Base-by-base conservation (phyloP, 2,329 filamentous ascomycete species). In the Rugonectria rugulosa region DNA sequence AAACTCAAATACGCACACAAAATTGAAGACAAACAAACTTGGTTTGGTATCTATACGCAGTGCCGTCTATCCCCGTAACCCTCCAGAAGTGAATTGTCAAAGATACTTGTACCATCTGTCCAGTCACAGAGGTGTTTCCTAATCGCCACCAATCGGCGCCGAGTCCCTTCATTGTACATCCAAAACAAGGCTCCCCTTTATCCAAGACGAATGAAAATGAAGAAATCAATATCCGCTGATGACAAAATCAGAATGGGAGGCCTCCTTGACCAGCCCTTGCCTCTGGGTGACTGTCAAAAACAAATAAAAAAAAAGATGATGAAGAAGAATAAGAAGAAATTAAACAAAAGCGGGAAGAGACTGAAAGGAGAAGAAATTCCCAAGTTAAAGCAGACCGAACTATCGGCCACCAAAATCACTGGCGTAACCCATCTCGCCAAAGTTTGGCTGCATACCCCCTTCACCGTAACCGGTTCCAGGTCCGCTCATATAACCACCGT, bases 401-500 rank as follows among this genome's bases (percentile, higher is more conserved):
- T 42, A 31, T 46, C 64, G 66, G 15, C 67, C 66, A 10, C 67
- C 67, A 43, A 68, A 69, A 36, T 69, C 67, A 37, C 67, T 69
- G 17, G 62, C 51, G 32, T 69, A 69, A 46, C 67, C 67, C 63
- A 69, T 69, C 31, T 69, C 67, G 24, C 66, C 79, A 66, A 80
- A 86, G 53, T 78, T 79, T 62, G 85, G 82, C 21, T 72, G 72
- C 77, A 85, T 77, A 8, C 81, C 78, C 2, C 81, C 81, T n/a
- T 82, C 81, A 10, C 82, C 82, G 53, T 80, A 86, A 0, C 82
- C 83, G 4, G 81, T 85, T 26, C 85, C 85, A 2, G 86, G 83
- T 1, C 83, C 83, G 52, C 84, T 87, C 32, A 88, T 80, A 63
- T 88, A 88, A 17, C 89, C 87, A 46, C 82, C 81, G 55, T 92